These are phyloP conservation scores for Phytopythium ostracodes DNA, from an alignment of 352 stramenopile genomes.

Conservation along the genomic window DNA sequence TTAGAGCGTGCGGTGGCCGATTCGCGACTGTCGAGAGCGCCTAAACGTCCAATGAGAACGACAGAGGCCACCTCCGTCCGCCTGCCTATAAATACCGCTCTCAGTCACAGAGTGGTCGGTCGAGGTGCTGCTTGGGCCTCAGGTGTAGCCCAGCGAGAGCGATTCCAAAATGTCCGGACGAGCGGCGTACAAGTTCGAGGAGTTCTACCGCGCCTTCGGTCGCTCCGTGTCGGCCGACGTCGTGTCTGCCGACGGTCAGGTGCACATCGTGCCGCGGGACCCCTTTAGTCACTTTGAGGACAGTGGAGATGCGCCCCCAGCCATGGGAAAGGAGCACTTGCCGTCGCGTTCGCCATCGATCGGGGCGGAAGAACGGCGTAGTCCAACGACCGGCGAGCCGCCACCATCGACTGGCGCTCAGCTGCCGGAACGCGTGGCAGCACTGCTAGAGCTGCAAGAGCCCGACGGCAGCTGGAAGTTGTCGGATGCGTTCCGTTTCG, in stretches of 20 bases:
- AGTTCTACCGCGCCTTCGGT: conserved; percentile 63
- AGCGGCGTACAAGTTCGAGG: conserved; percentile 42
- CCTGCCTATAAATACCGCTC: neutral
- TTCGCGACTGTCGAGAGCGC: too few relatives aligned
- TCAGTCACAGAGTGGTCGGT: too few relatives aligned
- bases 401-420: neutral
- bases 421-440: conserved; percentile 36
- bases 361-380: neutral
- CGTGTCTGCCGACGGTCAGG: conserved; percentile 29
- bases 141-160: too few relatives aligned
- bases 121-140: neutral
- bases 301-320: neutral
- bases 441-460: conserved; percentile 45
- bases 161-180: neutral
- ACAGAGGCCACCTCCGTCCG: too few relatives aligned
- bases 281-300: conserved; percentile 5
- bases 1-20: neutral
- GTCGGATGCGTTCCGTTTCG: conserved; percentile 46
- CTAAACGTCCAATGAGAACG: neutral
- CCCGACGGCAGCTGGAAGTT: conserved; percentile 63
- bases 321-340: neutral
- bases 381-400: neutral
- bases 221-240: conserved; percentile 48
- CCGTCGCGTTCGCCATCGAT: neutral
- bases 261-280: conserved; percentile 31